Conservation (phyloP, 1,284 basidiomycete species). For the Moniliella sp. region DNA sequence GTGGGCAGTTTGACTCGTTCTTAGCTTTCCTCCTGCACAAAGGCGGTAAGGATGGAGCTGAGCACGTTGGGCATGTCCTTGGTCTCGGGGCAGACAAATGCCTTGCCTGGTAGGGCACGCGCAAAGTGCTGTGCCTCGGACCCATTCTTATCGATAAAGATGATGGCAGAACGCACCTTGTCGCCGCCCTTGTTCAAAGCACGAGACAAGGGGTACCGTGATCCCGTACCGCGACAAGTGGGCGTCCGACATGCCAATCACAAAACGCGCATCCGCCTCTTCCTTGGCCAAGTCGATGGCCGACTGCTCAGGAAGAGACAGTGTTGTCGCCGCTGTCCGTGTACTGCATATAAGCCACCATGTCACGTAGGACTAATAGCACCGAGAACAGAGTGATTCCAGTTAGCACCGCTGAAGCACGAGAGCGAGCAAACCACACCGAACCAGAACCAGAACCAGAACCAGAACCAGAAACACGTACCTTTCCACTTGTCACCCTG, state of each 20-base stretch:
- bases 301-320: conserved; percentile 9
- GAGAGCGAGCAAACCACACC: too few species aligned
- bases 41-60: conserved; percentile 1
- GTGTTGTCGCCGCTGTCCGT: conserved; percentile 18
- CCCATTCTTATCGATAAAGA: conserved; percentile 28
- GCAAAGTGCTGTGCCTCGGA: conserved; percentile 12
- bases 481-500: conserved; percentile 24
- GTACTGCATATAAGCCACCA: conserved; percentile 11
- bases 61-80: conserved; percentile 2
- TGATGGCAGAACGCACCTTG: conserved; percentile 24
- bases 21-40: neutral
- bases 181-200: conserved; percentile 11
- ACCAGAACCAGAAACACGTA: too few species aligned
- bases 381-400: too few species aligned
- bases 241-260: conserved; percentile 34
- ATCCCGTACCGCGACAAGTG: conserved; percentile 34
- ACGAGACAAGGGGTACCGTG: conserved; percentile 12
- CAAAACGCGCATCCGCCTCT: conserved; percentile 34
- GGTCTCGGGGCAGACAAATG: conserved; percentile 15
- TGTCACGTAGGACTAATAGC: neutral
- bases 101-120: conserved; percentile 17
- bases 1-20: too few species aligned
- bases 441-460: too few species aligned
- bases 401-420: too few species aligned
- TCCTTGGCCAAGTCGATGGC: conserved; percentile 10